Evolutionary conservation across 768 basidiomycete genomes (phyloP).

Genomic region (Amanita fuliginea): DNA sequence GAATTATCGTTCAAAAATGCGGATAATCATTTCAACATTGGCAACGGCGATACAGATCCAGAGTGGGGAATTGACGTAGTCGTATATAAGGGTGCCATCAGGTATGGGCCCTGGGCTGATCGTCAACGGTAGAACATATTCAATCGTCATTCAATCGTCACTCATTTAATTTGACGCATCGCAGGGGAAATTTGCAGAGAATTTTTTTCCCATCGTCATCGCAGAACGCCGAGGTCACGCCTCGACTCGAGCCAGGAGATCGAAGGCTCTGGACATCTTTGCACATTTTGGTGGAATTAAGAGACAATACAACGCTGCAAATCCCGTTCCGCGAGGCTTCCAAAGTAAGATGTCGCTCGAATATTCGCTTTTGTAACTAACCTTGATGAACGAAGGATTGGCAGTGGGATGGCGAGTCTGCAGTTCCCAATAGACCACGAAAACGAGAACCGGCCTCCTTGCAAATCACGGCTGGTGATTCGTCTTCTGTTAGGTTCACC

Average conservation of each 20-base stretch:
- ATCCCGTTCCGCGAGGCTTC: conserved; percentile 90
- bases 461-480: conserved; percentile 63
- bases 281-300: conserved; percentile 73
- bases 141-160: neutral
- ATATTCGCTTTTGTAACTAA: conserved; percentile 1
- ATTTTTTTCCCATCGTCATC: conserved; percentile 79
- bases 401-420: conserved; percentile 70
- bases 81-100: conserved; percentile 61
- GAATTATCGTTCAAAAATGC: conserved; percentile 12
- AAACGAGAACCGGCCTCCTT: conserved; percentile 63
- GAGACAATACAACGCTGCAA: conserved; percentile 64
- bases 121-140: conserved; percentile 55
- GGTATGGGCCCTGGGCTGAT: conserved; percentile 97
- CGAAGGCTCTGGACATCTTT: conserved; percentile 74
- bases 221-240: conserved; percentile 45
- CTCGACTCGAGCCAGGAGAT: conserved; percentile 62
- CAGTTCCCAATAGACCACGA: conserved; percentile 36
- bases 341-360: conserved; percentile 38
- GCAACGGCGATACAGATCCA: conserved; percentile 79
- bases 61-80: conserved; percentile 91
- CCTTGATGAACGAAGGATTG: conserved; percentile 60
- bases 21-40: conserved; percentile 52
- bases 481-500: conserved; percentile 77
- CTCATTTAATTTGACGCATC: neutral
- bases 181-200: conserved; percentile 64